Evolutionary conservation across 2,329 filamentous ascomycete species (phyloP), one percentile per base, ranked within the genome.

Genomic region (Neopestalotiopsis rosae): DNA sequence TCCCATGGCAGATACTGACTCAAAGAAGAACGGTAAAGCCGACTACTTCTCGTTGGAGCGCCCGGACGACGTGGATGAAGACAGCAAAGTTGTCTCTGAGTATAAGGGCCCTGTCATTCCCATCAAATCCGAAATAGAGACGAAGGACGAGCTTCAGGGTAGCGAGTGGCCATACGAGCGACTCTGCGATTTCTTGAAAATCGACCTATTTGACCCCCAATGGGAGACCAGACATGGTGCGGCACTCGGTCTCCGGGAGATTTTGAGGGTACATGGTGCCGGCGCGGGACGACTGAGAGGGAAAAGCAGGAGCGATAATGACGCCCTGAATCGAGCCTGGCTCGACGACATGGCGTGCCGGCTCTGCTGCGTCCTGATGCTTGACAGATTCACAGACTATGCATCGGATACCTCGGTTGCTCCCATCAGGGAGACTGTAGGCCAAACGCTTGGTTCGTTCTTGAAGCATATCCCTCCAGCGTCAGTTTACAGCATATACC

Each of bases 211-310:
- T 74, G 95, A 99, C 77, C 86, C 92, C 2, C 91, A 92, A 62
- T 99, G 96, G 97, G 96, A 99, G 80, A 94, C 95, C 7, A 92
- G 96, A 17, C 96, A 99, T 79, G 96, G 96, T 75, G 96, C 97
- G 68, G 95, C 96, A 14, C 96, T 99, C 91, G 96, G 94, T 12
- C 84, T 99, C 49, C 90, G 96, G 76, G 96, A 99, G 80, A 90
- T 99, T 20, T 87, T 98, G 65, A 91, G 95, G 71, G 92, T 94
- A n/a, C 96, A 99, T 76, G 96, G 96, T 58, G 89, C 86, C 65
- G 96, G 95, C 68, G 95, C 96, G 68, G 97, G 96, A 49, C 91
- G 95, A 66, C 79, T 90, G 68, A 89, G 87, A 70, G 91, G 90
- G 69, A 95, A 92, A 78, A 87, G 87, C 10, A 88, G 90, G 72